These are phyloP conservation scores for Backusella luteola DNA, from an alignment of 192 early-diverging fungal species.

Conservation along the genomic window DNA sequence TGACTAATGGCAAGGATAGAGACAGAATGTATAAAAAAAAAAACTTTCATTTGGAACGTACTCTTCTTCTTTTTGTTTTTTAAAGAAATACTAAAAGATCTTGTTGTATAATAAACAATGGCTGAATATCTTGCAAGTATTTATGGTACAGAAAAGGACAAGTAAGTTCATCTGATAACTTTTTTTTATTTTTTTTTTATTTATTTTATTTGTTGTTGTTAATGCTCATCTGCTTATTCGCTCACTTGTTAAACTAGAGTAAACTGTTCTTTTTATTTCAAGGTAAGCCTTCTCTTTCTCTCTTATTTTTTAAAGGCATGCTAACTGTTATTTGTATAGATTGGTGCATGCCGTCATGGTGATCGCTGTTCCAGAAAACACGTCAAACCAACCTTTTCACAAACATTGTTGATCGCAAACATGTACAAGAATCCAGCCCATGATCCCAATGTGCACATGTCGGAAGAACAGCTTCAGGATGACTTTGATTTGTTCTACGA, in stretches of 20 bases:
- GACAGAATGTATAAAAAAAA: background rate
- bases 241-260: constrained; percentile 50
- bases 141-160: constrained; percentile 98
- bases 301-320: background rate
- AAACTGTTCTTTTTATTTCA: constrained; percentile 99
- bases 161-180: constrained; percentile 42
- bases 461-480: constrained; percentile 72
- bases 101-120: constrained; percentile 42
- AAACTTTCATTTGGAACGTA: background rate
- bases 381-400: constrained; percentile 94
- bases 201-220: background rate
- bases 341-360: constrained; percentile 96
- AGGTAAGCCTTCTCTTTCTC: constrained; percentile 35
- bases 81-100: background rate
- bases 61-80: background rate
- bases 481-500: constrained; percentile 97
- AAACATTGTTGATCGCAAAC: constrained; percentile 92
- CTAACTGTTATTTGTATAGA: constrained; percentile 38
- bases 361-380: constrained; percentile 97
- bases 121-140: constrained; percentile 85
- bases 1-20: background rate
- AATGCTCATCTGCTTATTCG: background rate
- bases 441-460: constrained; percentile 60
- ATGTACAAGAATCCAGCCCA: constrained; percentile 93
- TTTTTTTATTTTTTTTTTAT: background rate